Conservation (phyloP, 768 basidiomycete genomes). For the Pleurotus tuoliensis region DNA sequence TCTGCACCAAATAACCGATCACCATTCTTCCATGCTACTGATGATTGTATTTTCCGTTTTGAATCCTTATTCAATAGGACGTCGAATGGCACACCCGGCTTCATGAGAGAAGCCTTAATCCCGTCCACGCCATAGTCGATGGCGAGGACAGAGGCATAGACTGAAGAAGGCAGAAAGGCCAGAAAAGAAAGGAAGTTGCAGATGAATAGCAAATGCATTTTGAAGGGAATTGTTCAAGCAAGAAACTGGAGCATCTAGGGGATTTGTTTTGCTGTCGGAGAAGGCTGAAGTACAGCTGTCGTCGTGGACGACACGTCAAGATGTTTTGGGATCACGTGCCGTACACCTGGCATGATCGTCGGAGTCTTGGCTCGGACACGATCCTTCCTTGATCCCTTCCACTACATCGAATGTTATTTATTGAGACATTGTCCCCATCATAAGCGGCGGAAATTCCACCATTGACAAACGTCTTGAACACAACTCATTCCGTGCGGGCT, state of each 20-base stretch:
- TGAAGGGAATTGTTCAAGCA: constrained; percentile 11
- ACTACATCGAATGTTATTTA: too few species aligned
- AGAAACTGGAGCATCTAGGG: constrained; percentile 22
- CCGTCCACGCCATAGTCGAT: constrained; percentile 99
- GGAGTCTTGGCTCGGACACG: too few species aligned
- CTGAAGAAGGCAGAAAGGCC: constrained; percentile 34
- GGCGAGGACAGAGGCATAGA: constrained; percentile 79
- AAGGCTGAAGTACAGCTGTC: constrained; percentile 10
- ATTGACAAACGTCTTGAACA: too few species aligned
- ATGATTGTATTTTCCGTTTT: constrained; percentile 89
- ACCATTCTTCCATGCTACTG: constrained; percentile 88
- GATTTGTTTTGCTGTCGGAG: not conserved
- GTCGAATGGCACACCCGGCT: constrained; percentile 92
- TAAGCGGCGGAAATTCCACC: too few species aligned
- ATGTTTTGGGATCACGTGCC: not conserved
- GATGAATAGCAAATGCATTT: constrained; percentile 35
- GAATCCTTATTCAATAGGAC: constrained; percentile 96
- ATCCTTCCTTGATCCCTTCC: too few species aligned
- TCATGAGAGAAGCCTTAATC: constrained; percentile 95
- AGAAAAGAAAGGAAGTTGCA: constrained; percentile 36
- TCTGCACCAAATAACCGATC: constrained; percentile 90
- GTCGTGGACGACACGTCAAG: constrained; percentile 35
- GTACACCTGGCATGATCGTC: too few species aligned
- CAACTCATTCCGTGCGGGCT: too few species aligned
- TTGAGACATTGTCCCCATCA: too few species aligned